phyloP scores from a whole-genome alignment of 768 basidiomycete species.

The Rickenella mellea region DNA sequence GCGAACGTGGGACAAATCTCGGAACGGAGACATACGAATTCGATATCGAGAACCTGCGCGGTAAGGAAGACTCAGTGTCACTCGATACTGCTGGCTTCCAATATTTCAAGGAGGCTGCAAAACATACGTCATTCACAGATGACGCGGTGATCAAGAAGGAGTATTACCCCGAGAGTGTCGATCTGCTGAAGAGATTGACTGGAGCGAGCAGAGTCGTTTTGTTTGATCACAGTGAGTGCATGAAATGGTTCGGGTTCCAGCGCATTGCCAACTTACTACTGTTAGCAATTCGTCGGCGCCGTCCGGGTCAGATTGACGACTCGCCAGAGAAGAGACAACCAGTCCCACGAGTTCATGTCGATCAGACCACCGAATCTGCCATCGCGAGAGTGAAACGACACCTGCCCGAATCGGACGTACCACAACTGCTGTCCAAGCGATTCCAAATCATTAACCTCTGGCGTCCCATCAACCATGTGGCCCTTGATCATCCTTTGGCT shows the following conservation, averaged over 20 bases:
- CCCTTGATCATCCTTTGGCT: constrained; percentile 39
- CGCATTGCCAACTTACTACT: background rate
- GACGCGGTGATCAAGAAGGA: constrained; percentile 42
- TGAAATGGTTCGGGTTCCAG: background rate
- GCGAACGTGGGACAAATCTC: constrained; percentile 2
- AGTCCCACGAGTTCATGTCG: constrained; percentile 32
- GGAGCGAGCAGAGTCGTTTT: constrained; percentile 52
- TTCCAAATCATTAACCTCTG: constrained; percentile 49
- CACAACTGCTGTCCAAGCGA: constrained; percentile 28
- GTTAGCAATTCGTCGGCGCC: constrained; percentile 33
- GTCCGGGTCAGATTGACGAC: constrained; percentile 25
- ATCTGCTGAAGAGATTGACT: constrained; percentile 47
- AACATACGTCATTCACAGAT: constrained; percentile 32
- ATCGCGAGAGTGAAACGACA: constrained; percentile 33
- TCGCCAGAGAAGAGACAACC: constrained; percentile 33
- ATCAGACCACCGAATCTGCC: constrained; percentile 33
- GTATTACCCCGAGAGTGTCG: constrained; percentile 54
- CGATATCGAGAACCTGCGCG: constrained; percentile 23
- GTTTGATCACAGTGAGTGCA: constrained; percentile 54
- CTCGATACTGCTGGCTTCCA: constrained; percentile 29
- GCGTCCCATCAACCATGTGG: constrained; percentile 38
- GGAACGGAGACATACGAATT: constrained; percentile 2
- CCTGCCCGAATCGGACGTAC: constrained; percentile 29
- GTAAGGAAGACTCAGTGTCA: constrained; percentile 20
- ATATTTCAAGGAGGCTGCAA: constrained; percentile 23